These are phyloP conservation scores for Gossypium australe DNA, from an alignment of 345 rosid genomes.

Conservation along the genomic window DNA sequence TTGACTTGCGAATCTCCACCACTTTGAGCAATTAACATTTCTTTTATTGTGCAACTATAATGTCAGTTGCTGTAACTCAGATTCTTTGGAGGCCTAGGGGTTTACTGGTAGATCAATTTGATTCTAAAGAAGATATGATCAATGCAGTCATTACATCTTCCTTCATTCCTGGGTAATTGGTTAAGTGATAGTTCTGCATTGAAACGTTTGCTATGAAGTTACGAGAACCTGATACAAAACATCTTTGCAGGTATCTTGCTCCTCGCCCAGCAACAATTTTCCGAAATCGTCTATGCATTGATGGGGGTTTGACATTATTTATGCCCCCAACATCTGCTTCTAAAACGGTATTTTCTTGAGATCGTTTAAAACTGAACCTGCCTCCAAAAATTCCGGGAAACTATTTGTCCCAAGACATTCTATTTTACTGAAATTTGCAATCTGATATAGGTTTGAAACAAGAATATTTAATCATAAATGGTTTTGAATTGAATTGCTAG, in stretches of 20 bases:
- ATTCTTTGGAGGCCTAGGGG: slow-evolving; percentile 88
- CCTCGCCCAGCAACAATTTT: slow-evolving; percentile 88
- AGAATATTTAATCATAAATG: background rate
- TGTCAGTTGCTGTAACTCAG: slow-evolving; percentile 94
- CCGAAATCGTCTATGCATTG: slow-evolving; percentile 78
- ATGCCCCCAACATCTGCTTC: slow-evolving; percentile 96
- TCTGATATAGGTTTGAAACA: background rate
- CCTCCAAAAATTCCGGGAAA: background rate
- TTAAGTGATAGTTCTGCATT: slow-evolving; percentile 7
- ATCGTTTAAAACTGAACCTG: background rate
- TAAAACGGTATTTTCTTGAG: slow-evolving; percentile 54
- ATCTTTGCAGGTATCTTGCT: slow-evolving; percentile 72
- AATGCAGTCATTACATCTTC: slow-evolving; percentile 86
- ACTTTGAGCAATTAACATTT: slow-evolving; percentile 9
- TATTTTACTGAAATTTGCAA: background rate
- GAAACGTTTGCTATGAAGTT: slow-evolving; percentile 10
- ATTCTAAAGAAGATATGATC: slow-evolving; percentile 86
- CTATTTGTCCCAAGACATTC: background rate
- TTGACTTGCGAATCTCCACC: background rate
- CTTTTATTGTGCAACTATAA: slow-evolving; percentile 5
- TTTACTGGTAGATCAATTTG: slow-evolving; percentile 87
- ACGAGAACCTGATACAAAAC: slow-evolving; percentile 9
- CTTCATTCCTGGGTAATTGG: slow-evolving; percentile 79
- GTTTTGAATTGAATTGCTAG: background rate
- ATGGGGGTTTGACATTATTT: slow-evolving; percentile 93